phyloP scores from a whole-genome alignment of 306 rosid species.

The Parietaria judaica region DNA sequence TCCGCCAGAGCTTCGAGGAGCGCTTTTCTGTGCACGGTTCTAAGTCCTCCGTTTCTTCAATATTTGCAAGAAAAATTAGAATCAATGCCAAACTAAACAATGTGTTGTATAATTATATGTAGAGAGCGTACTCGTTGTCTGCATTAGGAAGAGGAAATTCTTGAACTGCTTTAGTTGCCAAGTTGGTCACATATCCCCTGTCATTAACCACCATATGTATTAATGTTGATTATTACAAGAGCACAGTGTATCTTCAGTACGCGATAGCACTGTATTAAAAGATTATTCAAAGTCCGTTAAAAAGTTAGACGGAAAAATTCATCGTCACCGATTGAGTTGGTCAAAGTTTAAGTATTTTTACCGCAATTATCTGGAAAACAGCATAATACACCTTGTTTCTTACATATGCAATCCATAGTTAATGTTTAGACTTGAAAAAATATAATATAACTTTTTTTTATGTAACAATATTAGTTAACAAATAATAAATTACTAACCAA shows the following conservation, averaged over 20 bases:
- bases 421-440: too few species aligned
- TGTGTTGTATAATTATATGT: not conserved
- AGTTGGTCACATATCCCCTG: constrained; percentile 5
- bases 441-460: too few species aligned
- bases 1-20: not conserved
- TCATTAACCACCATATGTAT: not conserved
- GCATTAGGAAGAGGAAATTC: not conserved
- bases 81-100: not conserved
- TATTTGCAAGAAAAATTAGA: not conserved
- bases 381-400: too few species aligned
- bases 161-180: not conserved
- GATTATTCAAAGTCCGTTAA: not conserved
- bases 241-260: too few species aligned
- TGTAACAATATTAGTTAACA: too few species aligned
- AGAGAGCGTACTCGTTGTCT: not conserved
- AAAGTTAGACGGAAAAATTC: not conserved
- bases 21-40: constrained; percentile 5
- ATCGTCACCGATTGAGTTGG: not conserved
- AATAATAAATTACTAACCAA: too few species aligned
- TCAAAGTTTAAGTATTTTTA: too few species aligned
- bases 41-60: not conserved
- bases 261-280: too few species aligned
- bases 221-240: too few species aligned
- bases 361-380: not conserved
- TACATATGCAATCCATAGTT: not conserved